Evolutionary conservation across 2,329 filamentous ascomycete genomes (phyloP).

Genomic region (Amylocarpus encephaloides): DNA sequence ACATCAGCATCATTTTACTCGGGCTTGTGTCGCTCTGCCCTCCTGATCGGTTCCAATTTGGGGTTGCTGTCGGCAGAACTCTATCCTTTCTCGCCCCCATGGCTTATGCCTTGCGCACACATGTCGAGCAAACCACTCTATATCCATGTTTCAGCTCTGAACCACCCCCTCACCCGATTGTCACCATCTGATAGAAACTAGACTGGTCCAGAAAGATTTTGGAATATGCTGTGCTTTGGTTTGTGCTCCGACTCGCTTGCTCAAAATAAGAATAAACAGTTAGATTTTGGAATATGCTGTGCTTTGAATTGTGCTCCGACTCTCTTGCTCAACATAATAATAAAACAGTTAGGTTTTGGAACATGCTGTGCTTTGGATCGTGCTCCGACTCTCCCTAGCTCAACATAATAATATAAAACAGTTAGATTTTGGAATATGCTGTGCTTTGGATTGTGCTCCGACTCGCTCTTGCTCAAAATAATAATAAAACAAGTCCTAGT

Average conservation of each 20-base stretch:
- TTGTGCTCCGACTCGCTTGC: too few species aligned
- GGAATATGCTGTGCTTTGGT: too few species aligned
- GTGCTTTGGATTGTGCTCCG: background rate
- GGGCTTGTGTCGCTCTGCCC: background rate
- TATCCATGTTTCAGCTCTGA: background rate
- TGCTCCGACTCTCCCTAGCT: too few species aligned
- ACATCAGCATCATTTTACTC: background rate
- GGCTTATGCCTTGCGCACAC: background rate
- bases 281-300: too few species aligned
- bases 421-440: background rate
- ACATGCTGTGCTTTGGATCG: too few species aligned
- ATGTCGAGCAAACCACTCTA: background rate
- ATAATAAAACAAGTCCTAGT: constrained; percentile 1
- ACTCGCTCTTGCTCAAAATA: background rate
- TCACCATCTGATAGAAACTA: background rate
- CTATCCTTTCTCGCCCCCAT: background rate
- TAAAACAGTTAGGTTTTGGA: too few species aligned
- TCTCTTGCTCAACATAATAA: too few species aligned
- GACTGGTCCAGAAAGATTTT: background rate
- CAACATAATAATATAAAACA: too few species aligned
- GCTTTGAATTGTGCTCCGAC: too few species aligned
- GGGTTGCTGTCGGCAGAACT: background rate
- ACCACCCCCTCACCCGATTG: background rate
- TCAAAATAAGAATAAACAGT: too few species aligned
- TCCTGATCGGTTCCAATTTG: background rate